Evolutionary conservation across 176 grass and related monocot species (phyloP).

Genomic region (Avena insularis): DNA sequence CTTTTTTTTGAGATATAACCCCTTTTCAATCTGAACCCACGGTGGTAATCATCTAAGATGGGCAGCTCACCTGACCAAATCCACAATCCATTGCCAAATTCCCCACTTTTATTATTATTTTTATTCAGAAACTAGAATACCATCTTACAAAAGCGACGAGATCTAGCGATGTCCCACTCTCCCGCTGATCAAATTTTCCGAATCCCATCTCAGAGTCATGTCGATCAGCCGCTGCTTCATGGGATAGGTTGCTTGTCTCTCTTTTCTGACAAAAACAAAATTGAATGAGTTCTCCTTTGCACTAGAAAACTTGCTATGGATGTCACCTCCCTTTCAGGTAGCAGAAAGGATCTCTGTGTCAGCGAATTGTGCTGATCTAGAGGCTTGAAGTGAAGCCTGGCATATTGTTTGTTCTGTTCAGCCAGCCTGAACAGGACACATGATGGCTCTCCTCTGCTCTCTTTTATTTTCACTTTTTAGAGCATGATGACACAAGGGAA

Average conservation of each 20-base stretch:
- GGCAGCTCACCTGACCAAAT: constrained; percentile 14
- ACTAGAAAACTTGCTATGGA: constrained; percentile 8
- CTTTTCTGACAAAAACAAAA: neutral
- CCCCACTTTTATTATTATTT: neutral
- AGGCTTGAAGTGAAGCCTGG: neutral
- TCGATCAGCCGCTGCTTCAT: constrained; percentile 15
- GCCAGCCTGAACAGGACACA: neutral
- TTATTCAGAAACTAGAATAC: neutral
- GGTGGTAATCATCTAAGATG: neutral
- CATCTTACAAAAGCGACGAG: constrained; percentile 11
- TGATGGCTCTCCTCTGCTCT: neutral
- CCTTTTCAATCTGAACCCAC: neutral
- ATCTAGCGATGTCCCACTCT: constrained; percentile 23
- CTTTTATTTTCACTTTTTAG: constrained; percentile 10
- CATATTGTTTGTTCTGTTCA: neutral
- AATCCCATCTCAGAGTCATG: neutral
- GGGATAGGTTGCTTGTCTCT: constrained; percentile 5
- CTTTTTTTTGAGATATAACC: neutral
- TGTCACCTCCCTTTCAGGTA: constrained; percentile 33
- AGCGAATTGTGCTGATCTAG: constrained; percentile 13
- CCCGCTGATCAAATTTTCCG: constrained; percentile 32
- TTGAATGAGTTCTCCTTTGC: neutral
- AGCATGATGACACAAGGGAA: constrained; percentile 17
- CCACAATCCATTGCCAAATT: constrained; percentile 6
- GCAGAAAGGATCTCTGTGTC: constrained; percentile 33